Evolutionary conservation across 225 moss, liverwort and hornwort species (phyloP).

Genomic region (Pleurozium schreberi): DNA sequence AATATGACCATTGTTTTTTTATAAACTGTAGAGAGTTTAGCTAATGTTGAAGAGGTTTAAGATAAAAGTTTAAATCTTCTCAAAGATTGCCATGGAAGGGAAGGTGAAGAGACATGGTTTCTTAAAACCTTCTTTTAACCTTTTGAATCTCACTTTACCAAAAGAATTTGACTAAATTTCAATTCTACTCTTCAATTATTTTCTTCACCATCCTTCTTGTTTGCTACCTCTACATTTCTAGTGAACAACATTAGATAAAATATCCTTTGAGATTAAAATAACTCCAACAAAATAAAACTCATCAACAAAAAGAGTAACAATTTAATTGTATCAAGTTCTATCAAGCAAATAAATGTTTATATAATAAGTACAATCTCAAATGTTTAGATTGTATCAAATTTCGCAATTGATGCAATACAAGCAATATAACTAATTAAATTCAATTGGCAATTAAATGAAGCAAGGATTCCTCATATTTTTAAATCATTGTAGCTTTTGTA

Average conservation of each 20-base stretch:
- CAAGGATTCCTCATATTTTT: accelerated
- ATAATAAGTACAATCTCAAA: no score
- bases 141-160: background rate
- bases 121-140: background rate
- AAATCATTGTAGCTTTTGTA: background rate
- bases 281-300: no score
- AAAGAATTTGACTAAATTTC: background rate
- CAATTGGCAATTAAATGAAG: background rate
- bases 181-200: background rate
- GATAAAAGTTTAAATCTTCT: background rate
- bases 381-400: background rate
- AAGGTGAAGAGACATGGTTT: background rate
- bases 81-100: background rate
- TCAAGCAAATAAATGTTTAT: background rate
- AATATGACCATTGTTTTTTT: no score
- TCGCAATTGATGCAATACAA: no score
- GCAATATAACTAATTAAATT: background rate
- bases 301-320: background rate
- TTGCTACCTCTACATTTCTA: background rate
- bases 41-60: background rate
- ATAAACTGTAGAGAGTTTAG: background rate
- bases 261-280: no score
- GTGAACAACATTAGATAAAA: background rate
- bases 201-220: background rate
- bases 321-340: background rate